Base-by-base conservation (phyloP, 2,329 filamentous ascomycete genomes). In the Trichoderma polysporum region DNA sequence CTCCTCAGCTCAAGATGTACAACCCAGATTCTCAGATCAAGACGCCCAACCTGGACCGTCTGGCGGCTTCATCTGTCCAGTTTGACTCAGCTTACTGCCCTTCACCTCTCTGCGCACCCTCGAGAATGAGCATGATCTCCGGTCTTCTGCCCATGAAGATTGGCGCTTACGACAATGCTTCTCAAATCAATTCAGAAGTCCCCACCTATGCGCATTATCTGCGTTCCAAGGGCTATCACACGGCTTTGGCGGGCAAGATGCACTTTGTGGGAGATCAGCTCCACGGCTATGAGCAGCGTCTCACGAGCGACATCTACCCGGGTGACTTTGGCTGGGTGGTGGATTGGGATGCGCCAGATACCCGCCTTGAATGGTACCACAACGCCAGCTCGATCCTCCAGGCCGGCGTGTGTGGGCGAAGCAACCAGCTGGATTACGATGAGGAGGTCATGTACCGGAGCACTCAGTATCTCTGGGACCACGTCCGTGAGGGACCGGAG, bases 41-140 rank as follows among this genome's bases (percentile, higher is more conserved):
- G 80, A 97, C 94, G 1, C 94, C 94, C 56, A 90, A 97, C 80
- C 86, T 97, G 68, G 92, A 97, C 79, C 86, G 88, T 60, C 85
- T 97, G 70, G 93, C 94, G 2, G 87, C 89, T 71, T 87, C 87
- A 68, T 91, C 93, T 10, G 93, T 97, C 35, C 91, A 96, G 76
- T 97, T 97, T 76, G 91, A 97, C 77, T 95, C 91, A 41, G 94
- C 94, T 22, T 97, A 97, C 83, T 97, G 93, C 82, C 94, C 94
- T 69, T 94, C 93, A 12, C 94, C 94, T 7, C 88, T 97, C 45
- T 97, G 94, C 78, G 94, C 93, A 0, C 94, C 94, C 2, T 97
- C 93, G 15, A 90, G 94, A 73, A 97, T 97, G 88, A 93, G 92
- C 77, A 92, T 97, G 90, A 94, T 97, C 78, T 94, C 92, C 12